A percentile compares a stretch with the other conserved stretches of the same genome.
phyloP scores from a whole-genome alignment of 2,329 filamentous ascomycete genomes.

The Hymenoscyphus fructigenus region DNA sequence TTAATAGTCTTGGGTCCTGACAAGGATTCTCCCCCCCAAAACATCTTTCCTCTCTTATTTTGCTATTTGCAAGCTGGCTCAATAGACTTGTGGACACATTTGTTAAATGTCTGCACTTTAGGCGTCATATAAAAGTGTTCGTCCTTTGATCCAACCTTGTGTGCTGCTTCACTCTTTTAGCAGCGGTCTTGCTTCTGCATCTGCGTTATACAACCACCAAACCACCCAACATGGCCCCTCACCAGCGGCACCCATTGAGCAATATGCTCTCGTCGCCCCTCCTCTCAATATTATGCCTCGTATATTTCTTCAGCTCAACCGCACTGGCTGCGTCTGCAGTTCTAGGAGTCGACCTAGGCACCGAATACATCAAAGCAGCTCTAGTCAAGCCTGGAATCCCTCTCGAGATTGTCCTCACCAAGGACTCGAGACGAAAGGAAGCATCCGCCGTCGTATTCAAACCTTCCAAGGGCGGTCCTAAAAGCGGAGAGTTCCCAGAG shows the following conservation, averaged over 20 bases:
- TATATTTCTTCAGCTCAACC: conserved; percentile 36
- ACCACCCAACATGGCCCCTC: conserved; percentile 32
- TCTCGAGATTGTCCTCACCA: conserved; percentile 95
- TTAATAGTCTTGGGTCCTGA: conserved; percentile 16
- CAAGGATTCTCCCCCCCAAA: conserved; percentile 23
- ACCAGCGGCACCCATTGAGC: conserved; percentile 17
- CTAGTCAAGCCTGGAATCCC: conserved; percentile 96
- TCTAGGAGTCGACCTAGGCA: conserved; percentile 89
- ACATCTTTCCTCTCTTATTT: conserved; percentile 18
- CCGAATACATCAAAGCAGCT: conserved; percentile 93
- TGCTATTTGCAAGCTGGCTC: conserved; percentile 21
- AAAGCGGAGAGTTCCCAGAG: conserved; percentile 74
- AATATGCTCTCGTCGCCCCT: conserved; percentile 31
- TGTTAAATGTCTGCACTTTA: conserved; percentile 22
- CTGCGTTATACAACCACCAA: conserved; percentile 7
- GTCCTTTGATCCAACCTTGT: conserved; percentile 17
- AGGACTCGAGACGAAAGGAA: conserved; percentile 97
- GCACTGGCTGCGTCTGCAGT: conserved; percentile 61
- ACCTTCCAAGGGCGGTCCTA: conserved; percentile 62
- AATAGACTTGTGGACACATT: conserved; percentile 35
- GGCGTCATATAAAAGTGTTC: conserved; percentile 26
- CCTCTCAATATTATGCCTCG: conserved; percentile 34
- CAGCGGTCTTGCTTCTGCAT: conserved; percentile 19
- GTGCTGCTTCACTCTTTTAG: conserved; percentile 33
- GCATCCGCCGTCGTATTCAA: conserved; percentile 91